These are phyloP conservation scores for Podaxis rugospora DNA, from an alignment of 768 basidiomycete species.

Conservation along the genomic window DNA sequence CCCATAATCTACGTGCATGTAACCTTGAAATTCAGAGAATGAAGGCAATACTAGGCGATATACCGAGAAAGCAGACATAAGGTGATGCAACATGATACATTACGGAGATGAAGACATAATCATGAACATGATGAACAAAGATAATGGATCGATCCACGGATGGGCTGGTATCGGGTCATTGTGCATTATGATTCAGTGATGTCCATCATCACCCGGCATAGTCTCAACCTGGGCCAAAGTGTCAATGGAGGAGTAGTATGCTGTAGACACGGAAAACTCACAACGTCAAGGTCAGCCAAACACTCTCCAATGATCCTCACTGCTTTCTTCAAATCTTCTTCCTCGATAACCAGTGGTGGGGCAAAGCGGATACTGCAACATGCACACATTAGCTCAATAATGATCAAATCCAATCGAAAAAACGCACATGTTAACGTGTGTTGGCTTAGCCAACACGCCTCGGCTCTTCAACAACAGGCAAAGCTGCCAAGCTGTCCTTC, in stretches of 20 bases:
- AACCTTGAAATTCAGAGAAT: neutral
- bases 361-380: conserved; percentile 86
- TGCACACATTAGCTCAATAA: neutral
- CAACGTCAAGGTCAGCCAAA: conserved; percentile 77
- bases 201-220: conserved; percentile 17
- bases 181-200: neutral
- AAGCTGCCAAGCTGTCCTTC: conserved; percentile 92
- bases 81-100: neutral
- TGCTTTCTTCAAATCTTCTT: conserved; percentile 74
- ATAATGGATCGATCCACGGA: neutral
- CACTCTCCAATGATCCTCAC: conserved; percentile 74
- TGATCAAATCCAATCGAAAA: neutral
- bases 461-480: conserved; percentile 89
- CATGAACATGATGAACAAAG: neutral
- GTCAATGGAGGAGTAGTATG: neutral
- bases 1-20: conserved; percentile 2
- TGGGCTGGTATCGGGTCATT: too few relatives aligned
- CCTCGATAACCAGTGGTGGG: conserved; percentile 91
- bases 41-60: neutral
- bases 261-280: conserved; percentile 22
- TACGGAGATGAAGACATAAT: neutral
- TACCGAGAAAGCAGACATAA: neutral
- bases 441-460: conserved; percentile 93
- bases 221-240: conserved; percentile 14
- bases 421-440: conserved; percentile 88